These are phyloP conservation scores for Aspergillus sp. DNA, from an alignment of 2,329 filamentous ascomycete species.

Conservation along the genomic window DNA sequence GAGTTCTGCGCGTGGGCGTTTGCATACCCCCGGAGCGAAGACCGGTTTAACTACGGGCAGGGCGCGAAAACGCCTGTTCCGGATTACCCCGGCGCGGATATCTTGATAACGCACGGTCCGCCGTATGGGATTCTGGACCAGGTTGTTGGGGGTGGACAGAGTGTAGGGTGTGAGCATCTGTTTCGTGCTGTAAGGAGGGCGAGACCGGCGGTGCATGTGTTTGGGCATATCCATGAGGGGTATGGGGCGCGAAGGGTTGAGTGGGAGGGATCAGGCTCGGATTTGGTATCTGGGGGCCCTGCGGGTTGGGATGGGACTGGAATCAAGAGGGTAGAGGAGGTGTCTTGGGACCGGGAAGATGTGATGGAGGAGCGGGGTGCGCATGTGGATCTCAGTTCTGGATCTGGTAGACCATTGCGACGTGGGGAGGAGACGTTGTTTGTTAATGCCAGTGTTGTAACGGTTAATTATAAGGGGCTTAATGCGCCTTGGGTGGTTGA, in stretches of 20 bases:
- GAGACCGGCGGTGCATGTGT: constrained; percentile 58
- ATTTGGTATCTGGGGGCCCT: too few relatives aligned
- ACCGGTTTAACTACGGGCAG: constrained; percentile 51
- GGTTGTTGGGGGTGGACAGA: constrained; percentile 26
- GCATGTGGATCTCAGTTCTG: constrained; percentile 35
- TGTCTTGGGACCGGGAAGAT: constrained; percentile 24
- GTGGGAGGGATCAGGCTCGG: constrained; percentile 20
- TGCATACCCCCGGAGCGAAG: constrained; percentile 50
- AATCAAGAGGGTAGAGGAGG: not conserved
- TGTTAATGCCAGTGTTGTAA: constrained; percentile 60
- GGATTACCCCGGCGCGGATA: constrained; percentile 49
- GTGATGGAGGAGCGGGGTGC: constrained; percentile 33
- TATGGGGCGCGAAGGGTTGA: constrained; percentile 46
- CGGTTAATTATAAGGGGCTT: constrained; percentile 46
- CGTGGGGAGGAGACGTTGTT: constrained; percentile 56
- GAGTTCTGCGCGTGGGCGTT: constrained; percentile 60
- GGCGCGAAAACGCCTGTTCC: constrained; percentile 43
- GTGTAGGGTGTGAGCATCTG: constrained; percentile 58
- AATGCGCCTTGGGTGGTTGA: constrained; percentile 60
- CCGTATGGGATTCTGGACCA: constrained; percentile 53
- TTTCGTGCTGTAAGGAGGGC: constrained; percentile 52
- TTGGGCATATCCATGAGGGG: constrained; percentile 63
- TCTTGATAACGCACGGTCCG: constrained; percentile 63
- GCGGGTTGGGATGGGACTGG: constrained; percentile 12
- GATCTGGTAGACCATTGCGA: constrained; percentile 30